Base-by-base conservation (phyloP, 306 rosid species). In the Cucurbita moschata region DNA sequence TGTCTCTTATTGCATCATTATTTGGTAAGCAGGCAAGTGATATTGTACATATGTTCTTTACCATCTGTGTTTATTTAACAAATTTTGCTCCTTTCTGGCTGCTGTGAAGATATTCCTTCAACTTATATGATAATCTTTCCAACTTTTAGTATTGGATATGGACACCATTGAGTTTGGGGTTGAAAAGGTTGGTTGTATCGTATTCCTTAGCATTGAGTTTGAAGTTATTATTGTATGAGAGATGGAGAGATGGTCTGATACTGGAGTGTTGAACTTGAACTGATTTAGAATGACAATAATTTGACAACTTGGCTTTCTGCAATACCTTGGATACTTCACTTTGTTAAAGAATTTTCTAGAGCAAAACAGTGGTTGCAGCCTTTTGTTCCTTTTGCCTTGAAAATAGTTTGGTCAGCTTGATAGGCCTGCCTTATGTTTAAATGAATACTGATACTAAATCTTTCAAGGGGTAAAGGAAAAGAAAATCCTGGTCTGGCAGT, bases 1-100 rank as follows among this genome's bases (percentile, higher is more conserved):
- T 93, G 62, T 93, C 98, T 1, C 79, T 93, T 50, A 79, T 88
- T 80, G 84, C 98, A 53, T 93, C 98, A 14, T 90, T 93, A 85
- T 93, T 90, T 85, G 98, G 98, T 90, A 90, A 89, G 97, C 82
- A 87, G 86, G 88, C 88, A 82, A 83, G 87, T 82, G 81, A 80
- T 65, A 38, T 82, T 83, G 49, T 65, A 57, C 68, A 65, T 57
- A 65, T 59, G 4, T 72, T 72, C 18, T 52, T 72, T 18, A 1
- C 38, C 51, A 44, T 69, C 9, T 69, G 13, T 53, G 64, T 72
- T 55, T 54, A 39, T 21, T 69, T 23, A 30, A 47, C 55, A 72
- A 72, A 49, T 13, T 7, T 47, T 69, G 26, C 58, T 23, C 38
- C 21, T 23, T 68, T 68, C 40, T 46, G 56, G 73, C 11, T 68